Conservation (phyloP, 805 yeast species). For the Lachancea meyersii region DNA sequence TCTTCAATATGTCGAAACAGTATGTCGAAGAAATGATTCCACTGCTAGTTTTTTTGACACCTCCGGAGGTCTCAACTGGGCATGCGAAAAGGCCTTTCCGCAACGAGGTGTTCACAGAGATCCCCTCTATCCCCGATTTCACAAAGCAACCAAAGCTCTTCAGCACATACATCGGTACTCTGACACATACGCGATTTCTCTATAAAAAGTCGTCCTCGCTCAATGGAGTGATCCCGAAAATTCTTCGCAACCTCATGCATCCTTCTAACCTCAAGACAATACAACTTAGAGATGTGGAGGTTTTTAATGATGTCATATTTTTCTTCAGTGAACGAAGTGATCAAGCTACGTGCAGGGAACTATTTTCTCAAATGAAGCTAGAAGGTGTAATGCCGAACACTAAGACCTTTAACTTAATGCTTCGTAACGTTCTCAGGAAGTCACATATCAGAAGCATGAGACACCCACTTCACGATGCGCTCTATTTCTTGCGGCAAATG, state of each 20-base stretch:
- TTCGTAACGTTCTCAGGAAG: slow-evolving; percentile 28
- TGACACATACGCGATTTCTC: slow-evolving; percentile 36
- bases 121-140: slow-evolving; percentile 36
- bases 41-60: slow-evolving; percentile 21
- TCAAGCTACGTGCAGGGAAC: slow-evolving; percentile 36
- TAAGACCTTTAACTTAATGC: slow-evolving; percentile 36
- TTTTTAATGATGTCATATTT: slow-evolving; percentile 36
- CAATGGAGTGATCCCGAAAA: slow-evolving; percentile 35
- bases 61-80: slow-evolving; percentile 15
- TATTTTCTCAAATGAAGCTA: slow-evolving; percentile 37
- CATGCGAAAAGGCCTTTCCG: slow-evolving; percentile 15
- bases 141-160: slow-evolving; percentile 21
- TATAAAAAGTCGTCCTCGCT: slow-evolving; percentile 33
- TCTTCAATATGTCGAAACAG: slow-evolving; percentile 14
- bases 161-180: slow-evolving; percentile 31
- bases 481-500: slow-evolving; percentile 33
- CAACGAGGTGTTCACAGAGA: slow-evolving; percentile 25
- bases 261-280: slow-evolving; percentile 33
- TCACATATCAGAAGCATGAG: slow-evolving; percentile 27
- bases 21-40: slow-evolving; percentile 22
- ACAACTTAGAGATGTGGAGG: slow-evolving; percentile 26
- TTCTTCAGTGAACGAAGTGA: slow-evolving; percentile 37
- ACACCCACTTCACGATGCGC: slow-evolving; percentile 23
- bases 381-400: slow-evolving; percentile 33
- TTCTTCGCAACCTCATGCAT: slow-evolving; percentile 37